Evolutionary conservation across 176 grass and related monocot species (phyloP).

Genomic region (Stipa capillata): DNA sequence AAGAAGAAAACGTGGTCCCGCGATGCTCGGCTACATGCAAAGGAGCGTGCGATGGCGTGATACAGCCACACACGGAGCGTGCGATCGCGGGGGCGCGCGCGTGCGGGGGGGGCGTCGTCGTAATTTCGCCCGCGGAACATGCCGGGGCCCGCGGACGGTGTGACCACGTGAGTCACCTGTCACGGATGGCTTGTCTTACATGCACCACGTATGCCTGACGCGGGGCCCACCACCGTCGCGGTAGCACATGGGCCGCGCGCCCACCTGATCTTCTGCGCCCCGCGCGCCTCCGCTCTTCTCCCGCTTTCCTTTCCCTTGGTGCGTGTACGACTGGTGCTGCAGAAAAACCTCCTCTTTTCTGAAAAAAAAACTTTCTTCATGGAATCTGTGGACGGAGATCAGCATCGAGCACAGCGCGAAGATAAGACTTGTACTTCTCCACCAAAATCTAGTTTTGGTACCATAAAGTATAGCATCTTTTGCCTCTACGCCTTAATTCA

Average conservation of each 20-base stretch:
- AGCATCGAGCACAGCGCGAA: too few species aligned
- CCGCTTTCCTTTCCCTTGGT: not conserved
- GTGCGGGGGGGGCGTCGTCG: not conserved
- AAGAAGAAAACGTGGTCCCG: not conserved
- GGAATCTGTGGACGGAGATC: not conserved
- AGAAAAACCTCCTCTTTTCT: not conserved
- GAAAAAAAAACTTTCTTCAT: too few species aligned
- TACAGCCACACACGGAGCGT: not conserved
- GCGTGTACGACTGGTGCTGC: not conserved
- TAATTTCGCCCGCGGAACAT: not conserved
- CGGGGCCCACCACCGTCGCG: not conserved
- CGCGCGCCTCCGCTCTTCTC: not conserved
- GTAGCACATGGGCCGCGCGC: conserved; percentile 5
- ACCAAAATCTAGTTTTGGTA: not conserved
- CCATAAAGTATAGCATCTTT: not conserved
- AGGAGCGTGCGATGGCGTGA: not conserved
- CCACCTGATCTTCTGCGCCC: conserved; percentile 10
- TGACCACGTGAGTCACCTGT: not conserved
- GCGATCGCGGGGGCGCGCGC: not conserved
- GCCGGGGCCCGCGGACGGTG: not conserved
- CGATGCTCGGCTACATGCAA: too few species aligned
- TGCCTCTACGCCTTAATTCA: too few species aligned
- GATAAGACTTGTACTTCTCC: too few species aligned
- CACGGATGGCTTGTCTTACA: conserved; percentile 19
- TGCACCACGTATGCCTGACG: not conserved